phyloP scores from a whole-genome alignment of 352 stramenopile genomes.

The Pythium sp. region DNA sequence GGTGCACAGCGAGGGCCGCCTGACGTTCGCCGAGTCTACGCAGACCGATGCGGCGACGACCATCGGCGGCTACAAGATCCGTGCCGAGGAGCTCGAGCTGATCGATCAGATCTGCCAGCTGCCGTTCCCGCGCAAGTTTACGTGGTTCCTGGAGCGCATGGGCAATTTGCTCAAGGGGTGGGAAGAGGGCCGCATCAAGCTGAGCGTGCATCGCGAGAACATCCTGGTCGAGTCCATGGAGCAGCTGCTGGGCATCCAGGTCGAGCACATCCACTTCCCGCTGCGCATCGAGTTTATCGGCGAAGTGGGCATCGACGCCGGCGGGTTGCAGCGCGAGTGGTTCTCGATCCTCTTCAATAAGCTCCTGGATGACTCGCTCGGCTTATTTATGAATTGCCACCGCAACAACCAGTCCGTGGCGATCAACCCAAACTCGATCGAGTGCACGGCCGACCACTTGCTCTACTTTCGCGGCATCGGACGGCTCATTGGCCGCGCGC shows the following conservation, averaged over 20 bases:
- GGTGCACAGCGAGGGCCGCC: slow-evolving; percentile 71
- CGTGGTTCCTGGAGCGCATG: slow-evolving; percentile 84
- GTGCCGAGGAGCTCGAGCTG: slow-evolving; percentile 82
- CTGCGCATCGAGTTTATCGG: slow-evolving; percentile 88
- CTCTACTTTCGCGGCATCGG: slow-evolving; percentile 96
- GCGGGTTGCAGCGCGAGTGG: slow-evolving; percentile 89
- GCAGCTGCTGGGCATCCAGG: slow-evolving; percentile 74
- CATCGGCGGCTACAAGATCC: slow-evolving; percentile 85
- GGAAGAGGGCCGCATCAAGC: slow-evolving; percentile 82
- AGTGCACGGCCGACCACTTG: slow-evolving; percentile 91
- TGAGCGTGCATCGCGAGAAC: slow-evolving; percentile 81
- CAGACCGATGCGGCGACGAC: slow-evolving; percentile 82
- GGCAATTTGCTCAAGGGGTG: slow-evolving; percentile 79
- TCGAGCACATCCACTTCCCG: slow-evolving; percentile 86
- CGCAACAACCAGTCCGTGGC: slow-evolving; percentile 74
- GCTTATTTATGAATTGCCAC: slow-evolving; percentile 83
- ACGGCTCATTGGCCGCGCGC: slow-evolving; percentile 93
- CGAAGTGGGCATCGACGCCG: slow-evolving; percentile 87
- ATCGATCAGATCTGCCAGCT: slow-evolving; percentile 78
- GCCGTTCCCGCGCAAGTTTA: slow-evolving; percentile 87
- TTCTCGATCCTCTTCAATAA: slow-evolving; percentile 78
- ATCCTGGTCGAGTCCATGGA: slow-evolving; percentile 86
- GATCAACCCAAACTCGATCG: slow-evolving; percentile 80
- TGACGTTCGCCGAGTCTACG: slow-evolving; percentile 87
- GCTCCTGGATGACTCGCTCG: slow-evolving; percentile 85